Conservation (phyloP, 176 grass and related monocot genomes). For the Avena insularis region DNA sequence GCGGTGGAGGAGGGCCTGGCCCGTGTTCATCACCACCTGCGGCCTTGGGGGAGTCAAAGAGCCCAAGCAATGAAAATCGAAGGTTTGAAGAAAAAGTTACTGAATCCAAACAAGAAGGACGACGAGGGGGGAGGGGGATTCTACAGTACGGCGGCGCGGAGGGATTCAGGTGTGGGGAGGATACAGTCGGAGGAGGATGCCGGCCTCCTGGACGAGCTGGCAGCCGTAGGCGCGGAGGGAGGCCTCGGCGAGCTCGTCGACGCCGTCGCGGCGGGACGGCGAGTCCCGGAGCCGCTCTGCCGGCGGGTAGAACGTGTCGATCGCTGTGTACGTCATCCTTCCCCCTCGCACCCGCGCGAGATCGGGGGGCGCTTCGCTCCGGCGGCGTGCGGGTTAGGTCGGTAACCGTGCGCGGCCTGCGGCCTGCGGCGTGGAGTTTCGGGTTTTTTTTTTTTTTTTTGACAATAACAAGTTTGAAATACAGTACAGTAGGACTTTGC, state of each 20-base stretch:
- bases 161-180: not conserved
- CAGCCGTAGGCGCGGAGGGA: slow-evolving; percentile 51
- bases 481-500: no score
- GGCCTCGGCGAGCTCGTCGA: slow-evolving; percentile 49
- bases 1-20: slow-evolving; percentile 58
- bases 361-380: not conserved
- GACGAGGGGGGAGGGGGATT: not conserved
- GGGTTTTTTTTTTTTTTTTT: no score
- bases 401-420: not conserved
- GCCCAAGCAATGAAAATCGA: not conserved
- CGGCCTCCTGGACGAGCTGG: slow-evolving; percentile 63
- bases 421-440: not conserved
- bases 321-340: slow-evolving; percentile 55
- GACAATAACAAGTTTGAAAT: no score
- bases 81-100: not conserved
- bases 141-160: no score
- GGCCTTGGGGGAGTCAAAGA: slow-evolving; percentile 44
- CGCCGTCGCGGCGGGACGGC: slow-evolving; percentile 59
- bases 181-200: slow-evolving; percentile 64
- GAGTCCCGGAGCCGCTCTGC: slow-evolving; percentile 49
- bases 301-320: slow-evolving; percentile 64
- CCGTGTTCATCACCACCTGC: slow-evolving; percentile 59
- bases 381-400: not conserved
- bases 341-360: not conserved
- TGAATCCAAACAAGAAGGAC: not conserved